phyloP scores from a whole-genome alignment of 306 rosid species.

The Nissolia schottii region DNA sequence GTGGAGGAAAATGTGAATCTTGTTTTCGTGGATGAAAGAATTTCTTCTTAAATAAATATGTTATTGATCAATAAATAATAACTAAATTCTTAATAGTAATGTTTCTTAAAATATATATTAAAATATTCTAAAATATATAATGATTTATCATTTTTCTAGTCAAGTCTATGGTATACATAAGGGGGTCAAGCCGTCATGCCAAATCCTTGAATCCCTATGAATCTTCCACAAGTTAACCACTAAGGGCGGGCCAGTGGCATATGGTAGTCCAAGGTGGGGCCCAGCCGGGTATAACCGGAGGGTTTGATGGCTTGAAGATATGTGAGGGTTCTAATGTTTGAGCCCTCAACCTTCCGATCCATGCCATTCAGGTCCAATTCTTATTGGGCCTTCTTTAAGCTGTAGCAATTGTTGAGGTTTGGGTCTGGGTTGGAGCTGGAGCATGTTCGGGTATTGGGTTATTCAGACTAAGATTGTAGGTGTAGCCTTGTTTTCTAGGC shows the following conservation, averaged over 20 bases:
- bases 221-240: slow-evolving; percentile 55
- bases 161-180: slow-evolving; percentile 34
- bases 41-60: no score
- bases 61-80: no score
- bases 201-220: slow-evolving; percentile 55
- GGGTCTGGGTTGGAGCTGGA: no score
- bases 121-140: slow-evolving; percentile 39
- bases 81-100: no score
- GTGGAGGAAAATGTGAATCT: no score
- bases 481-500: no score
- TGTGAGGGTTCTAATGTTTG: slow-evolving; percentile 33
- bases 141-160: no score
- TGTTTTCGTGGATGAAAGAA: no score
- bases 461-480: no score
- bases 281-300: slow-evolving; percentile 53
- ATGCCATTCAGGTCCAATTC: slow-evolving; percentile 47
- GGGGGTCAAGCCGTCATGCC: slow-evolving; percentile 47
- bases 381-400: slow-evolving; percentile 41
- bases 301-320: slow-evolving; percentile 49
- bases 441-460: no score
- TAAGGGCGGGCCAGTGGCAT: slow-evolving; percentile 45
- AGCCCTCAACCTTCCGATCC: slow-evolving; percentile 41
- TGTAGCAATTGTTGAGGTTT: slow-evolving; percentile 35
- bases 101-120: no score
- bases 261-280: slow-evolving; percentile 41